Evolutionary conservation across 2,329 filamentous ascomycete genomes (phyloP).

Genomic region (Lachnellula hyalina): DNA sequence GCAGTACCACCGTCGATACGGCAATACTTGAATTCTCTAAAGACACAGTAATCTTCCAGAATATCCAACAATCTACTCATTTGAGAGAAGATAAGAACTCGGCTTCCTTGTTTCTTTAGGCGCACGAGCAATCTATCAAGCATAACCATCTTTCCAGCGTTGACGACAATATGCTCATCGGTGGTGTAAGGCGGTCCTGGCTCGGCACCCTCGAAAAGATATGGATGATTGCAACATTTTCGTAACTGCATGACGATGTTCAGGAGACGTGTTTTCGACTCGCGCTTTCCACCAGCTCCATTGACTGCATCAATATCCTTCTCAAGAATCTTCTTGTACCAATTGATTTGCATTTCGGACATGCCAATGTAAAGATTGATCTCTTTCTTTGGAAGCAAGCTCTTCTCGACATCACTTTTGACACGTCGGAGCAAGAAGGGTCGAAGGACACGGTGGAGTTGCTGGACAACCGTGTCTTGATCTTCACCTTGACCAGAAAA

Average conservation of each 20-base stretch:
- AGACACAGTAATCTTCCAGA: conserved; percentile 95
- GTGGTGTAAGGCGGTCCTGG: conserved; percentile 97
- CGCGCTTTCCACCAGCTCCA: conserved; percentile 89
- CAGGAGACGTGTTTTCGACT: conserved; percentile 92
- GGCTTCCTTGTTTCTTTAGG: conserved; percentile 79
- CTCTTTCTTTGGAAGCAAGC: conserved; percentile 93
- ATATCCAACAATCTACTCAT: conserved; percentile 98
- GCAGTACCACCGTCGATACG: conserved; percentile 95
- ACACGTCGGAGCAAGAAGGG: conserved; percentile 94
- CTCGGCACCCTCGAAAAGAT: conserved; percentile 95
- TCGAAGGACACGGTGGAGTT: conserved; percentile 85
- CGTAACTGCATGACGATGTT: conserved; percentile 99
- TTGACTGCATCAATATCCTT: conserved; percentile 99
- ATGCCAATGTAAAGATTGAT: conserved; percentile 96
- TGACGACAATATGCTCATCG: conserved; percentile 89
- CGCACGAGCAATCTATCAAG: conserved; percentile 85
- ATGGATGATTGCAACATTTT: conserved; percentile 98
- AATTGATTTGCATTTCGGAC: conserved; percentile 98
- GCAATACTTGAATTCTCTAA: conserved; percentile 91
- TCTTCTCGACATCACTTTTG: conserved; percentile 98
- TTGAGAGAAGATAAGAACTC: conserved; percentile 98
- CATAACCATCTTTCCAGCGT: conserved; percentile 96
- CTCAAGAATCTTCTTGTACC: conserved; percentile 98
- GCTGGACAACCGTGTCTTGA: conserved; percentile 92
- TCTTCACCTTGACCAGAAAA: conserved; percentile 87